These are phyloP conservation scores for Nitzschia sp. DNA, from an alignment of 108 stramenopile species.

Conservation along the genomic window DNA sequence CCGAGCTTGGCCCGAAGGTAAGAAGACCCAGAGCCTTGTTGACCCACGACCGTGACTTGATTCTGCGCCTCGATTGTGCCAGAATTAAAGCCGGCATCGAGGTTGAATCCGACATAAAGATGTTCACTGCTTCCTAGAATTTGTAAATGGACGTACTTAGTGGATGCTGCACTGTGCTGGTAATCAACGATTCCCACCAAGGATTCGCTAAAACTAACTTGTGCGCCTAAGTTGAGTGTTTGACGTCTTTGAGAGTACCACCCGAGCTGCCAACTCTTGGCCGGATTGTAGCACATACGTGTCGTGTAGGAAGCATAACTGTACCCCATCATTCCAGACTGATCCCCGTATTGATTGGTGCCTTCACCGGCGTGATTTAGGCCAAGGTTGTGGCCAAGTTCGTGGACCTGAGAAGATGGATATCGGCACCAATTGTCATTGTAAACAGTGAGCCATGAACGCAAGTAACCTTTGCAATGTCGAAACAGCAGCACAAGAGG, in stretches of 20 bases:
- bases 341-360: constrained; percentile 49
- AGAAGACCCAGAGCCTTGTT: constrained; percentile 33
- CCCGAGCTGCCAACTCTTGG: constrained; percentile 49
- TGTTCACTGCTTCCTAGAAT: background rate
- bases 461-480: constrained; percentile 40
- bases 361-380: constrained; percentile 52
- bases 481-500: too few relatives aligned
- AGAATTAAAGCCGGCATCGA: constrained; percentile 37
- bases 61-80: constrained; percentile 44
- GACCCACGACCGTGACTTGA: constrained; percentile 22
- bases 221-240: background rate
- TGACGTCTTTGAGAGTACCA: constrained; percentile 40
- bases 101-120: constrained; percentile 46
- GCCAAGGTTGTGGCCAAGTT: constrained; percentile 68
- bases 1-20: constrained; percentile 19
- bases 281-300: constrained; percentile 61
- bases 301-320: constrained; percentile 43
- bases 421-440: constrained; percentile 54
- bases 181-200: constrained; percentile 25
- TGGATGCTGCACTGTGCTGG: background rate
- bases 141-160: background rate
- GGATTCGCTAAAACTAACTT: background rate
- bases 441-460: constrained; percentile 38
- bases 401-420: constrained; percentile 47
- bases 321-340: constrained; percentile 52